Conservation (phyloP, 805 yeast genomes). For the Hanseniaspora jakobsenii region DNA sequence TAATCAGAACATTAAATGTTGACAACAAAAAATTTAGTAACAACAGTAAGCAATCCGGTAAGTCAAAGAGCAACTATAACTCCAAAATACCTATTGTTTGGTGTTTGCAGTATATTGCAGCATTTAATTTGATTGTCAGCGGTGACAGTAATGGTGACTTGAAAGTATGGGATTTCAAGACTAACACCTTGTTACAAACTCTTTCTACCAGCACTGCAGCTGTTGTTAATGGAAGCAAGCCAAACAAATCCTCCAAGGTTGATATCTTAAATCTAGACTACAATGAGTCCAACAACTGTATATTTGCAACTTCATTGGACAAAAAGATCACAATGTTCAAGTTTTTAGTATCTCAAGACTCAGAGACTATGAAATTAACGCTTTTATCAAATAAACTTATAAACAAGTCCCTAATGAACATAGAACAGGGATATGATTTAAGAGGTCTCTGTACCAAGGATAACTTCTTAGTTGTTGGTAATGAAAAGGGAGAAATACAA, state of each 20-base stretch:
- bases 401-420: conserved; percentile 11
- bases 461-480: conserved; percentile 12
- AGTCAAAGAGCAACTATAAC: conserved; percentile 44
- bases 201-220: conserved; percentile 72
- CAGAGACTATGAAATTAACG: not conserved
- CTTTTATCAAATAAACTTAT: conserved; percentile 3
- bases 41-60: conserved; percentile 1
- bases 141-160: conserved; percentile 95
- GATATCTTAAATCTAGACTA: conserved; percentile 68
- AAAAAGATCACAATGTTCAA: conserved; percentile 71
- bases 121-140: conserved; percentile 64
- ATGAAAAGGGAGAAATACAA: conserved; percentile 14
- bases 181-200: conserved; percentile 64
- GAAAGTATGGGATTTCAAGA: conserved; percentile 81
- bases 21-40: conserved; percentile 31
- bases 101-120: conserved; percentile 58
- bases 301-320: conserved; percentile 89
- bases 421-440: conserved; percentile 12
- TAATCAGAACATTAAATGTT: conserved; percentile 78
- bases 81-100: conserved; percentile 83
- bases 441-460: not conserved
- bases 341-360: conserved; percentile 14
- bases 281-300: conserved; percentile 46
- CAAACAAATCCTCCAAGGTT: conserved; percentile 31
- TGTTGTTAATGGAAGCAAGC: conserved; percentile 32